Evolutionary conservation across 2,329 filamentous ascomycete genomes (phyloP).

Genomic region (Paecilomyces niveus): DNA sequence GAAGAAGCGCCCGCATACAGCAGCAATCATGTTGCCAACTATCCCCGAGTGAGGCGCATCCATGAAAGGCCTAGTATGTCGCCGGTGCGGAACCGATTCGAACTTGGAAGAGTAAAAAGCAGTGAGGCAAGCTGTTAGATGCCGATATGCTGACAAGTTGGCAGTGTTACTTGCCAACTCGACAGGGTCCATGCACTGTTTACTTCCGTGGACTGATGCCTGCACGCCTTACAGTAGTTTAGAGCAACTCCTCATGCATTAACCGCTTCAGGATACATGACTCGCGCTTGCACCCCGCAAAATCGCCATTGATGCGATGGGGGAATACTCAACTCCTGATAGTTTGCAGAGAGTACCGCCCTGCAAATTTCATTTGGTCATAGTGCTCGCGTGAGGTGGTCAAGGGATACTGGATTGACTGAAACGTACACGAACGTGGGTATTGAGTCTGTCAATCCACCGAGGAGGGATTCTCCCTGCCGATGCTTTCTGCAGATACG

Average conservation of each 20-base stretch:
- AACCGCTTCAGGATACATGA: neutral
- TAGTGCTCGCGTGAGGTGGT: neutral
- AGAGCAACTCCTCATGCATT: neutral
- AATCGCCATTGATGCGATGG: neutral
- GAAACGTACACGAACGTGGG: neutral
- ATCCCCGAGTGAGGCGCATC: neutral
- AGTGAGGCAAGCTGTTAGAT: neutral
- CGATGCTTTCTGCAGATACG: neutral
- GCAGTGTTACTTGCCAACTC: neutral
- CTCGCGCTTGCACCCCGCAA: neutral
- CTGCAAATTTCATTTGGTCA: neutral
- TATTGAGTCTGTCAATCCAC: neutral
- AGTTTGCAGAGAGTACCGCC: neutral
- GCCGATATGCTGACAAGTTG: neutral
- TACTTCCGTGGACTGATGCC: neutral
- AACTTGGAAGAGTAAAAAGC: neutral
- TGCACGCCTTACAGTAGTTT: neutral
- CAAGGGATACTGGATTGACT: neutral
- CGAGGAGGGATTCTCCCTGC: neutral
- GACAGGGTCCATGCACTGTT: neutral
- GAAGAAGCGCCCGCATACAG: neutral
- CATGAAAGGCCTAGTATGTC: neutral
- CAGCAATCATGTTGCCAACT: neutral
- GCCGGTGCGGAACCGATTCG: neutral
- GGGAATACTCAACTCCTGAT: neutral